Evolutionary conservation across 805 yeast species (phyloP).

Genomic region (Pichia eremophila): DNA sequence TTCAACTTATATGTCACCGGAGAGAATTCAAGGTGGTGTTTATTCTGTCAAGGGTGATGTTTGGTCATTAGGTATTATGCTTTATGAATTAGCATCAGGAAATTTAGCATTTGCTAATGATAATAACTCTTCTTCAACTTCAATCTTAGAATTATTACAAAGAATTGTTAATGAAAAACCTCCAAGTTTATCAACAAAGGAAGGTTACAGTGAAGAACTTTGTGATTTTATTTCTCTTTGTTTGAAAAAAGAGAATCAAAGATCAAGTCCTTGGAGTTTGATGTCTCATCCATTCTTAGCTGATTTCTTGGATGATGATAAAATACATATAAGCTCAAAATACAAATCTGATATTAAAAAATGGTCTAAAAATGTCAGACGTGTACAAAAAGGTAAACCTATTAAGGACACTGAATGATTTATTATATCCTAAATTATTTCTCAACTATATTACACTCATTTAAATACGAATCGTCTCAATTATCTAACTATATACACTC

Average conservation of each 20-base stretch:
- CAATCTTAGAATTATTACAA: constrained; percentile 83
- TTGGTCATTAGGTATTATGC: constrained; percentile 91
- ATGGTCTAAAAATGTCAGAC: constrained; percentile 30
- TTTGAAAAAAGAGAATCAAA: constrained; percentile 58
- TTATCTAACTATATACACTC: no score
- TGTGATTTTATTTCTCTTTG: constrained; percentile 68
- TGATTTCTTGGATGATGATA: constrained; percentile 26
- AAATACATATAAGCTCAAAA: constrained; percentile 16
- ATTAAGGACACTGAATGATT: constrained; percentile 1
- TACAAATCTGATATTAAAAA: constrained; percentile 23
- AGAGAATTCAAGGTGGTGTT: constrained; percentile 88
- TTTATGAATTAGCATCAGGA: constrained; percentile 83
- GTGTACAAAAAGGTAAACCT: constrained; percentile 29
- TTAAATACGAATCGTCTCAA: no score
- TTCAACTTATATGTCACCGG: constrained; percentile 96
- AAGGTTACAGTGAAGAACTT: constrained; percentile 41
- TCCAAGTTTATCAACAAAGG: constrained; percentile 46
- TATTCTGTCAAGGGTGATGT: constrained; percentile 95
- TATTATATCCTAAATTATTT: not conserved
- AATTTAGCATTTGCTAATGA: constrained; percentile 62
- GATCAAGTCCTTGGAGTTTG: constrained; percentile 70
- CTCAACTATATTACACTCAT: no score
- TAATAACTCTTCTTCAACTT: constrained; percentile 33
- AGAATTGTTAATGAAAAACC: constrained; percentile 90
- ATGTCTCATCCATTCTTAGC: constrained; percentile 30